Evolutionary conservation across 129 eudicot genomes (phyloP), one percentile per base, ranked within the genome.

Genomic region (Artemisia tridentata): DNA sequence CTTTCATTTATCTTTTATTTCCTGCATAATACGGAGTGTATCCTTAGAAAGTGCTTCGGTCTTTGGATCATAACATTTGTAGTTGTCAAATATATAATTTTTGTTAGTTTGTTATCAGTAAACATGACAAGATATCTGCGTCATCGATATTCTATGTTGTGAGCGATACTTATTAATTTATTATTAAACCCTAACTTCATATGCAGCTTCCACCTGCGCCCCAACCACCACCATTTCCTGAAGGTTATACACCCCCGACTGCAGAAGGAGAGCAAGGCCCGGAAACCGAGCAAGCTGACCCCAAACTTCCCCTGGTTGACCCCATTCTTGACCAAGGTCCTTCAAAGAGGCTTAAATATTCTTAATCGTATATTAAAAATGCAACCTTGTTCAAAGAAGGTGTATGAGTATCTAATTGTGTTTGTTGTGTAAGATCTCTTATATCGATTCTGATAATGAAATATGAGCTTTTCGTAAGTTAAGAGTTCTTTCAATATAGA

Each of bases 311-410:
- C 53, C 3, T 68, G 8, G 83, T 80, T 51, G 97, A 91, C 80
- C 97, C 97, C 31, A 91, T 91, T 59, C 84, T 91, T 7, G 92
- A 91, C 71, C 97, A 91, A 79, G 97, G 97, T 43, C 96, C 97
- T 14, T 69, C 96, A 21, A 85, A 91, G 68, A 79, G 97, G 81
- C 74, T 76, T 68, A 91, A 84, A 80, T 58, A 67, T 68, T 16
- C 80, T 67, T 75, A 46, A 56, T 67, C 4, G 11, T 69, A 18
- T 54, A 17, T 31, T 14, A 19, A 7, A 67, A 21, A 48, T 25
- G 21, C 45, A 38, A 38, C 45, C 45, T 38, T 7, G 45, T 38
- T 38, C 45, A 38, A 38, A 38, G 45, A 34, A 34, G 43, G 43
- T 7, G 43, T 1, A 72, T 49, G 51, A 9, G 11, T 41, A 62